A percentile compares a stretch with the other conserved stretches of the same genome.
Conservation (phyloP, 306 rosid genomes). For the Acacia acuminata region DNA sequence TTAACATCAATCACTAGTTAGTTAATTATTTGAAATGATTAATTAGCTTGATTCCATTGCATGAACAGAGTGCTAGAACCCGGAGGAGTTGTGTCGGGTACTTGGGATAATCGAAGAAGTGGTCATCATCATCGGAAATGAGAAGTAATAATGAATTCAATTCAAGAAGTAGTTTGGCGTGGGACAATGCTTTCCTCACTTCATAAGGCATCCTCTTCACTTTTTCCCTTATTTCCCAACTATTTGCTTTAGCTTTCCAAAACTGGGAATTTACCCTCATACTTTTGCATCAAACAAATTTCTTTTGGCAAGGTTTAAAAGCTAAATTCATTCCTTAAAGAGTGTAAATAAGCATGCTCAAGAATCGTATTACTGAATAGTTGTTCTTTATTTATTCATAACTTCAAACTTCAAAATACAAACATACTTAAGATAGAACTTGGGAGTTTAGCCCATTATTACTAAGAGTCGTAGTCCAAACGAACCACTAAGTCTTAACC, state of each 20-base stretch:
- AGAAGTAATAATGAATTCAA: constrained; percentile 14
- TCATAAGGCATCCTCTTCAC: constrained; percentile 47
- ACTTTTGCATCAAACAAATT: too few species aligned
- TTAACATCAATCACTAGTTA: neutral
- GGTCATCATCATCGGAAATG: constrained; percentile 36
- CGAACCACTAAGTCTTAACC: too few species aligned
- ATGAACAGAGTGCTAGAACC: constrained; percentile 58
- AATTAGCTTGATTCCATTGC: neutral
- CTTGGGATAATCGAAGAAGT: constrained; percentile 27
- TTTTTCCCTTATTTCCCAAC: neutral
- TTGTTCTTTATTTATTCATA: too few species aligned
- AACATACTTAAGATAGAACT: too few species aligned
- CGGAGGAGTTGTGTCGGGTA: constrained; percentile 55
- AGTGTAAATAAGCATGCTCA: too few species aligned
- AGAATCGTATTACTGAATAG: too few species aligned
- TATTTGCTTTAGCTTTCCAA: neutral
- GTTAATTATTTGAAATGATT: neutral
- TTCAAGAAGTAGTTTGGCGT: constrained; percentile 58
- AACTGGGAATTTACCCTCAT: too few species aligned
- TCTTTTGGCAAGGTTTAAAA: too few species aligned
- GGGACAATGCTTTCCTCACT: constrained; percentile 69
- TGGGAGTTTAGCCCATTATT: too few species aligned
- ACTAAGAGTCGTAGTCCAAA: too few species aligned
- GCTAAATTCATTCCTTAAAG: too few species aligned
- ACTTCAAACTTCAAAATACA: too few species aligned